Evolutionary conservation across 1,139 yeast genomes (phyloP).

Genomic region (Suhomyces bokatorum): DNA sequence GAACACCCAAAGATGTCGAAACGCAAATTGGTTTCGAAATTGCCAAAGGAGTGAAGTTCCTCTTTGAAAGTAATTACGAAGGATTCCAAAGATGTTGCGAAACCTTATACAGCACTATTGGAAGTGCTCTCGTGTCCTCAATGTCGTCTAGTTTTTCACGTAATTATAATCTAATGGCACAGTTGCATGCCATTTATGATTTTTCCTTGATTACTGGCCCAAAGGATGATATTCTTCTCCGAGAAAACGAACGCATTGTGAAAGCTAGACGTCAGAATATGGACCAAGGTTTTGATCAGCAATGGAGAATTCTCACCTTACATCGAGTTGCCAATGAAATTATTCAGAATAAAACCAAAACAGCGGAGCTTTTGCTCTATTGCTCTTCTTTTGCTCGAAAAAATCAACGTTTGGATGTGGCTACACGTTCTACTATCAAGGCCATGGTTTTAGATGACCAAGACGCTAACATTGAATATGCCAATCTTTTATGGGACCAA

Average conservation of each 20-base stretch:
- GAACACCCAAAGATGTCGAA: conserved; percentile 51
- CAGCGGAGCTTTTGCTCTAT: conserved; percentile 54
- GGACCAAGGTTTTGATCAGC: conserved; percentile 63
- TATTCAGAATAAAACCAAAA: conserved; percentile 29
- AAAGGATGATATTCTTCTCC: conserved; percentile 14
- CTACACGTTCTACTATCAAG: conserved; percentile 70
- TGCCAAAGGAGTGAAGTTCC: conserved; percentile 57
- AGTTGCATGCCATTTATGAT: conserved; percentile 74
- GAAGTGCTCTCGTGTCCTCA: conserved; percentile 60
- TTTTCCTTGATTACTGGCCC: conserved; percentile 35
- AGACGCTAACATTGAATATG: conserved; percentile 74
- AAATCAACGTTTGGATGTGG: conserved; percentile 68
- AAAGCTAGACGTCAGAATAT: conserved; percentile 46
- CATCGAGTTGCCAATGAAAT: conserved; percentile 58
- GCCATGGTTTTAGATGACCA: conserved; percentile 55
- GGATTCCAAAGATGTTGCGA: conserved; percentile 43
- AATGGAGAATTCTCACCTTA: conserved; percentile 60
- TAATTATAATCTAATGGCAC: conserved; percentile 55
- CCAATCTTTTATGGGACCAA: conserved; percentile 85
- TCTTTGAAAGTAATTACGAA: conserved; percentile 32
- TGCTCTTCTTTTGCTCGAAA: conserved; percentile 70
- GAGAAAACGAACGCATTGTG: conserved; percentile 29
- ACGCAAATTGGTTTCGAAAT: conserved; percentile 62
- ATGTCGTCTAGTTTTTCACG: conserved; percentile 64
- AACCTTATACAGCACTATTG: conserved; percentile 56